These are phyloP conservation scores for Neurospora sp. DNA, from an alignment of 495 filamentous ascomycete genomes.

Conservation along the genomic window DNA sequence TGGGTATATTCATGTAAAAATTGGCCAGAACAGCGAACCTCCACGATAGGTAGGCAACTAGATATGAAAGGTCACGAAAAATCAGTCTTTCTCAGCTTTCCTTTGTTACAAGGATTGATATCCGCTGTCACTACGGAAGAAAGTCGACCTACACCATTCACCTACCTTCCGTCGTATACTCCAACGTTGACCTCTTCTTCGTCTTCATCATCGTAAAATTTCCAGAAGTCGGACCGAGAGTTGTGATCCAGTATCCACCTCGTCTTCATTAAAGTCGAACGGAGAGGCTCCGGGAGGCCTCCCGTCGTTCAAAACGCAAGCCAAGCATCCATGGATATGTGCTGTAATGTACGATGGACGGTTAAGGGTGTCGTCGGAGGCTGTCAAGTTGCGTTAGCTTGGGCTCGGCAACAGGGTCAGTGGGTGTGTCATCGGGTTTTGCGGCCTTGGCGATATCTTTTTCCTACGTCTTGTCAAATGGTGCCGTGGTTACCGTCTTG, in stretches of 20 bases:
- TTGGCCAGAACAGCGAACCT: background rate
- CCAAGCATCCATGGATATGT: background rate
- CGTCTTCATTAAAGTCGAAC: background rate
- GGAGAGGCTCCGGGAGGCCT: background rate
- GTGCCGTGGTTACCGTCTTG: background rate
- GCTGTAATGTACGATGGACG: background rate
- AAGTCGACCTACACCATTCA: background rate
- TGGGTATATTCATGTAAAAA: background rate
- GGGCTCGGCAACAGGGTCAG: background rate
- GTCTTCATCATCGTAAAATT: background rate
- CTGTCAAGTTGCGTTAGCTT: background rate
- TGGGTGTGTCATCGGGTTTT: background rate
- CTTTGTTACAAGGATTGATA: background rate
- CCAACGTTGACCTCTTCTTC: background rate
- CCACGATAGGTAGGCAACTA: background rate
- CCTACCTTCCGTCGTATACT: background rate
- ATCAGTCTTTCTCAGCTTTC: background rate
- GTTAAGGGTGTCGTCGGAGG: background rate
- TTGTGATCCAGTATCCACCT: background rate
- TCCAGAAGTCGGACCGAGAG: background rate
- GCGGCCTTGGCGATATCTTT: background rate
- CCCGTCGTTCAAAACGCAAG: background rate
- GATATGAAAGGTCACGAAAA: background rate
- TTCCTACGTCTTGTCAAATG: background rate
- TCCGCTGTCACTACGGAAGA: background rate